Percentiles rank a stretch among this genome's conserved stretches.
These are phyloP conservation scores for Tagetes patula DNA, from an alignment of 129 eudicot genomes.

Conservation along the genomic window DNA sequence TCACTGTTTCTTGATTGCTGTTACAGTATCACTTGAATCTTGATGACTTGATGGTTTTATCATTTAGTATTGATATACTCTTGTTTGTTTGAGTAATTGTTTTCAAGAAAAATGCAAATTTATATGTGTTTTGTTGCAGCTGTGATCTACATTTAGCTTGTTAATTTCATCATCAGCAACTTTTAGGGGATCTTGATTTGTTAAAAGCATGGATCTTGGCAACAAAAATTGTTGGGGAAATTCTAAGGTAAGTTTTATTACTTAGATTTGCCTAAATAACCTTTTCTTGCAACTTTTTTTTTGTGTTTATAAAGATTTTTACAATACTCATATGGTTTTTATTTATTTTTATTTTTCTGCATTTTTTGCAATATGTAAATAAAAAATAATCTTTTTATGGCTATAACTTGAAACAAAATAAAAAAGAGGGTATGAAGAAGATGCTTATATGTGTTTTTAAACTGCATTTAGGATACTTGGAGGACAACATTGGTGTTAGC, in stretches of 20 bases:
- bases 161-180: constrained; percentile 8
- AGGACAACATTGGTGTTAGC: constrained; percentile 69
- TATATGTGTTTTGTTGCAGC: constrained; percentile 38
- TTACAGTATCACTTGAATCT: constrained; percentile 1
- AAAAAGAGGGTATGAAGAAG: constrained; percentile 2
- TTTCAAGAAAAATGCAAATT: constrained; percentile 1
- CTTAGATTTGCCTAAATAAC: constrained; percentile 1
- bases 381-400: not conserved
- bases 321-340: not conserved
- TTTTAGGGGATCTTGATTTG: constrained; percentile 11
- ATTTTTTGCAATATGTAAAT: not conserved
- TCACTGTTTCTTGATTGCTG: constrained; percentile 28
- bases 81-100: constrained; percentile 4
- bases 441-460: constrained; percentile 14
- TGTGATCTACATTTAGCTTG: constrained; percentile 44
- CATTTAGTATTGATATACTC: constrained; percentile 1
- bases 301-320: not conserved
- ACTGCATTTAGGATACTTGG: constrained; percentile 57
- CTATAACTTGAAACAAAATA: constrained; percentile 6
- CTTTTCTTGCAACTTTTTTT: not conserved
- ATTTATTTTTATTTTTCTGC: not conserved
- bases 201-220: constrained; percentile 56
- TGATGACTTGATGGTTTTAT: not conserved
- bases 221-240: constrained; percentile 45
- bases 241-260: constrained; percentile 43